Evolutionary conservation across 495 filamentous ascomycete genomes (phyloP).

Genomic region (Neurospora sp.): DNA sequence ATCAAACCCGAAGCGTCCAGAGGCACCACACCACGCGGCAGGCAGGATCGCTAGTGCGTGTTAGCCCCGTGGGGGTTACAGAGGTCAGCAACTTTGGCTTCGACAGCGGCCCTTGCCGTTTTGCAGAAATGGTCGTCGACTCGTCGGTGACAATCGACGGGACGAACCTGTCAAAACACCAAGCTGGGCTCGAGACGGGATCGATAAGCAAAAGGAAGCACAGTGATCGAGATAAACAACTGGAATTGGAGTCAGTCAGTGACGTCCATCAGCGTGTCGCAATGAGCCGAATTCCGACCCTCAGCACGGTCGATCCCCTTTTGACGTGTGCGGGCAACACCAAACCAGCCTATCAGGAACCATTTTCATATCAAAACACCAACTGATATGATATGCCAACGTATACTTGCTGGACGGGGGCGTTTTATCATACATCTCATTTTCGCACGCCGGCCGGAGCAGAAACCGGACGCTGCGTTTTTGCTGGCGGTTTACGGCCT

Average conservation of each 20-base stretch:
- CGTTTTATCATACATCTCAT: neutral
- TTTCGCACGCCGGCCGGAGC: neutral
- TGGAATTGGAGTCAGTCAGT: neutral
- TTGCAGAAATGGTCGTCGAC: neutral
- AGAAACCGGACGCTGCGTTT: neutral
- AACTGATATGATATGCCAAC: neutral
- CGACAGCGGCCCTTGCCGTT: neutral
- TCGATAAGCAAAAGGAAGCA: neutral
- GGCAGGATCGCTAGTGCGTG: neutral
- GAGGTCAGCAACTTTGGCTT: neutral
- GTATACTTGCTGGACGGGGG: neutral
- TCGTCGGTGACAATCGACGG: neutral
- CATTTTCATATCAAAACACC: neutral
- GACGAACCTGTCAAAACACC: neutral
- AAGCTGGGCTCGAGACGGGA: neutral
- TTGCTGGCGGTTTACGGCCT: neutral
- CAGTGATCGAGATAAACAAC: no score
- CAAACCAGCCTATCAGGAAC: neutral
- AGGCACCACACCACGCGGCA: neutral
- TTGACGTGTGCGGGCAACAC: neutral
- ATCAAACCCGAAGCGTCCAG: neutral
- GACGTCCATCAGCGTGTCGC: neutral
- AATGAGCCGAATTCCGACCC: neutral
- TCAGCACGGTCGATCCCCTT: neutral
- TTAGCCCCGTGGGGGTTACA: neutral